Conservation (phyloP, 169 alveolate species). For the Theileria sp. region DNA sequence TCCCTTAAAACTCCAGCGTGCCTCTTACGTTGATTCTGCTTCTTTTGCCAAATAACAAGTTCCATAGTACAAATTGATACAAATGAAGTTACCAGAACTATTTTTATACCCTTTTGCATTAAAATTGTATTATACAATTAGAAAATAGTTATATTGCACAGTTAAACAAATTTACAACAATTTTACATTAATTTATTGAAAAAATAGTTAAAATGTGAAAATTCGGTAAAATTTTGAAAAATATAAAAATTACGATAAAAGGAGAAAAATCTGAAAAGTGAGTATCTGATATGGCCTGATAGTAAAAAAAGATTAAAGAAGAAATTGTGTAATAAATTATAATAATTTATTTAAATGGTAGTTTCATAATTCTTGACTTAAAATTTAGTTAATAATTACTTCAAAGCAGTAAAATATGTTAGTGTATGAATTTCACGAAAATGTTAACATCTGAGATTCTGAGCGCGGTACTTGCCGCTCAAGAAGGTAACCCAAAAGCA, state of each 20-base stretch:
- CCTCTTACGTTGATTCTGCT: slow-evolving; percentile 43
- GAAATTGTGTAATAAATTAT: slow-evolving; percentile 1
- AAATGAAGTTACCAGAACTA: slow-evolving; percentile 4
- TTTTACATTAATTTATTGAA: too few relatives aligned
- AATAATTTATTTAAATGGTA: not conserved
- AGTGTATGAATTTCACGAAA: not conserved
- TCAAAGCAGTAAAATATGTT: not conserved
- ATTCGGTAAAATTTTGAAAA: not conserved
- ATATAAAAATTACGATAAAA: too few relatives aligned
- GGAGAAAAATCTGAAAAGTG: too few relatives aligned
- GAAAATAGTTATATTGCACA: not conserved
- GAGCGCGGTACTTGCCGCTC: slow-evolving; percentile 63
- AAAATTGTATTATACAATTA: not conserved
- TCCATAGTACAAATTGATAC: slow-evolving; percentile 10
- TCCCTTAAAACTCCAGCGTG: slow-evolving; percentile 62
- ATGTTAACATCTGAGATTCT: slow-evolving; percentile 57
- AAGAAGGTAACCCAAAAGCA: slow-evolving; percentile 60
- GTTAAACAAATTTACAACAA: too few relatives aligned
- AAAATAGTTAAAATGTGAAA: too few relatives aligned
- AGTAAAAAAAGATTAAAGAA: not conserved
- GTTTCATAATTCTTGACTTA: not conserved
- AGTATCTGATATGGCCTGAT: not conserved
- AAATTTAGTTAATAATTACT: not conserved
- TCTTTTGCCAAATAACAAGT: slow-evolving; percentile 61
- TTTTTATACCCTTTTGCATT: slow-evolving; percentile 15